A percentile compares a stretch with the other conserved stretches of the same genome.
Evolutionary conservation across 176 grass and related monocot genomes (phyloP).

Genomic region (Tillandsia leiboldiana): DNA sequence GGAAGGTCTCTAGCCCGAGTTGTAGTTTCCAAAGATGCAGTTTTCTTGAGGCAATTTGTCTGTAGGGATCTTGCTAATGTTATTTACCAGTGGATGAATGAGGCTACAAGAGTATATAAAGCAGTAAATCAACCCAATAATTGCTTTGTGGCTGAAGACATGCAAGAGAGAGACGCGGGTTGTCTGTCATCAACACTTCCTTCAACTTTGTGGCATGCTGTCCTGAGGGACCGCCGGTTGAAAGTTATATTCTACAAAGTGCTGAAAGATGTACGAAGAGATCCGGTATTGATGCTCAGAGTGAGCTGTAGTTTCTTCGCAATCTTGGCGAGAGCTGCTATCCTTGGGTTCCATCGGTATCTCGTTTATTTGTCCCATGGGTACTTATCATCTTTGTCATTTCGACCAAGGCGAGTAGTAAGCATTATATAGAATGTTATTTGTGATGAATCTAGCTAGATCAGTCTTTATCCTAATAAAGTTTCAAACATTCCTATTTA

Average conservation of each 20-base stretch:
- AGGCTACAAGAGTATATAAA: constrained; percentile 13
- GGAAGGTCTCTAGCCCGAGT: constrained; percentile 34
- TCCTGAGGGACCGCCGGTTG: constrained; percentile 37
- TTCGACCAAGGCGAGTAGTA: background rate
- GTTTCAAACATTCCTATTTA: no score
- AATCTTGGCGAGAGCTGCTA: constrained; percentile 15
- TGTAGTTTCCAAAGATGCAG: constrained; percentile 45
- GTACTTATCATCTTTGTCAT: constrained; percentile 9
- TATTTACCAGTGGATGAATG: constrained; percentile 45
- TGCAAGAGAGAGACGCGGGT: background rate
- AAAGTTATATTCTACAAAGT: constrained; percentile 57
- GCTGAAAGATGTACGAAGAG: constrained; percentile 32
- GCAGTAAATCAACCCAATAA: background rate
- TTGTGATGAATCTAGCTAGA: no score
- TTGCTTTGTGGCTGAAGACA: background rate
- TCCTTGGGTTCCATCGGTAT: constrained; percentile 33
- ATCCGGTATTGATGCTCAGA: constrained; percentile 29
- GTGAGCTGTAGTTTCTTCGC: constrained; percentile 34
- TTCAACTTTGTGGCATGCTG: constrained; percentile 17
- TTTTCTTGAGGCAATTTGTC: constrained; percentile 30
- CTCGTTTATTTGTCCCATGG: constrained; percentile 30
- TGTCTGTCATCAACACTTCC: constrained; percentile 3
- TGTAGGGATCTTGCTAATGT: constrained; percentile 29
- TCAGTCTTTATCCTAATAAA: no score
- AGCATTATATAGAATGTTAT: background rate